Conservation (phyloP, 345 rosid genomes). For the Gossypium mustelinum region DNA sequence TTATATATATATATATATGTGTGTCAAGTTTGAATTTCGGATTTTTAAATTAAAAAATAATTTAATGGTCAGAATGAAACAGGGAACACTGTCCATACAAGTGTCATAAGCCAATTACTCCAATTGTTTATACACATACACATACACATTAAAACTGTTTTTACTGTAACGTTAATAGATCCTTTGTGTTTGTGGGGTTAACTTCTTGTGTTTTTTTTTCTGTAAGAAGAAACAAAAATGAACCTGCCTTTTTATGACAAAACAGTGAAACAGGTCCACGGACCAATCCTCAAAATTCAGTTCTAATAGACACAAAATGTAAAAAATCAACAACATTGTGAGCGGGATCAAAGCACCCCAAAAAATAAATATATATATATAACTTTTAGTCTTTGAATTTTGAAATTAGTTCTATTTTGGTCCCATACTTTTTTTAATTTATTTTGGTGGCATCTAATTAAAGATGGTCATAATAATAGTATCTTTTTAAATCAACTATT, state of each 20-base stretch:
- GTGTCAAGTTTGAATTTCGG: too few species aligned
- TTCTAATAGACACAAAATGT: neutral
- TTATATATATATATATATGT: too few species aligned
- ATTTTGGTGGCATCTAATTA: too few species aligned
- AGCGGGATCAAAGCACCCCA: neutral
- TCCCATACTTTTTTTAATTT: too few species aligned
- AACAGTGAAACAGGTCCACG: slow-evolving; percentile 4
- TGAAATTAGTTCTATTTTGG: too few species aligned
- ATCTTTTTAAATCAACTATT: too few species aligned
- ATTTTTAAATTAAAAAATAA: too few species aligned
- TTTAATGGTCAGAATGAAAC: neutral
- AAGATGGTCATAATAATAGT: too few species aligned
- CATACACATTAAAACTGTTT: neutral
- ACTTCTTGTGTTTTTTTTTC: neutral
- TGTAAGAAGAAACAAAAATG: slow-evolving; percentile 14
- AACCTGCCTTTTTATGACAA: slow-evolving; percentile 26
- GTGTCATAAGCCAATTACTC: neutral
- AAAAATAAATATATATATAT: too few species aligned
- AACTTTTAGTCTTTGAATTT: too few species aligned
- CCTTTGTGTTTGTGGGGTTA: neutral
- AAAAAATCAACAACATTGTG: neutral
- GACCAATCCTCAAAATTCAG: neutral
- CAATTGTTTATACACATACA: neutral
- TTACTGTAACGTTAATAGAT: neutral
- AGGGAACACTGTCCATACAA: neutral